Base-by-base conservation (phyloP, 345 rosid species). In the Xanthoceras sorbifolium region DNA sequence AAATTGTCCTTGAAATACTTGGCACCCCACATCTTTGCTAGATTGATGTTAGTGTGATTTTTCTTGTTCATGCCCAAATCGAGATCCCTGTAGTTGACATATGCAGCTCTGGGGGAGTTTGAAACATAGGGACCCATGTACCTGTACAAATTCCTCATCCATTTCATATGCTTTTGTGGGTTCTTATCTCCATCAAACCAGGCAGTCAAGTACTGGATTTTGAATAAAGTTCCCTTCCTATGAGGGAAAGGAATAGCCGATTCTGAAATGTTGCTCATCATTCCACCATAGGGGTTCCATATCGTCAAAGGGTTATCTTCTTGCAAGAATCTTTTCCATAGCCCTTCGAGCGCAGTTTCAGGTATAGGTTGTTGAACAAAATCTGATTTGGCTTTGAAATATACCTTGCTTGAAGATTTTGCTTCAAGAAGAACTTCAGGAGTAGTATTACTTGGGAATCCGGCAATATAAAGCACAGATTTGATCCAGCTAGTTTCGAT, bases 381-480 rank as follows among this genome's bases (percentile, higher is more conserved):
- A 36, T 84, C 85, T 32, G 87, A 84, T 71, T 84, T 84, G 4
- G 81, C 81, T 62, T 84, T 84, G 80, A 79, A 82, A 50, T 76
- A 81, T 6, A 36, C 57, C 57, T 61, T 79, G 64, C 60, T 52
- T 2, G 25, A n/a, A 10, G 77, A 34, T 32, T 77, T 82, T 0
- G 71, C 79, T 32, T 76, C 79, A 0, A 78, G 86, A 22, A 84
- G 63, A 6, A 78, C 67, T 46, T 81, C 84, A 3, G 76, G 66
- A 2, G 82, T 32, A 0, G 80, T 67, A 3, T 36, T 69, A 3
- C 34, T 52, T 0, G 84, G 80, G 67, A 65, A 72, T 3, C 71
- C 55, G 9, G 55, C 71, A 25, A 67, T 67, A 23, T 67, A 67
- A 42, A 67, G 52, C 55, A 67, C 80, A 64, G 9, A 75, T 61